Evolutionary conservation across 208 protist species (phyloP), one percentile per base, ranked within the genome.

Genomic region (Trypanosoma melophagium): DNA sequence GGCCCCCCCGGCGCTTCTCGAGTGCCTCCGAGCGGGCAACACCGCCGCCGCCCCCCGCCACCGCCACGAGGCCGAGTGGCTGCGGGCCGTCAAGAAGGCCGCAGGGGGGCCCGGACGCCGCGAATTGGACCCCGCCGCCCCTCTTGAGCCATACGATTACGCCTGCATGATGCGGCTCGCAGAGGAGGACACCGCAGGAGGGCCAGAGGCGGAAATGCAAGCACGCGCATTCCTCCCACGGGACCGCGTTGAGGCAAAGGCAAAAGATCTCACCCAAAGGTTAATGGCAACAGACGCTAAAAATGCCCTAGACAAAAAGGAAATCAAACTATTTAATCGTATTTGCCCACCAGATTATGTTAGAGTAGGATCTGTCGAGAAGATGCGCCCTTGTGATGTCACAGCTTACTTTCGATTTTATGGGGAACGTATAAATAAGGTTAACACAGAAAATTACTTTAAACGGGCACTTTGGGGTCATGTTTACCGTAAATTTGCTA

Each of bases 101-200:
- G 83, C 84, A 52, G 66, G 55, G 25, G 80, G 86, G 22, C 73
- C 90, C n/a, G 60, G 71, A 40, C 77, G 87, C 31, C 87, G 90
- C 21, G 90, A 96, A 60, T 78, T 96, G 38, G 74, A 77, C 53
- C 84, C 91, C 16, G 71, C 76, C n/a, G 68, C 81, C 16, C 70
- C 83, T 47, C 77, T 96, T 21, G 85, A 93, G 51, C 51, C 82
- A 12, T 83, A 89, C 59, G 91, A 96, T 66, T 81, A 80, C 55
- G 63, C 90, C n/a, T 94, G 85, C 73, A 93, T 96, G 88, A 96
- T 96, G 91, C 84, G 91, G 19, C 55, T 92, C 1, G 88, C 89
- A 14, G 91, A 94, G 60, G 90, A 94, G 63, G 84, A 93, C 68
- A 41, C 58, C 12, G 67, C 72, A 59, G 81, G 73, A 19, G 60